Evolutionary conservation across 2,329 filamentous ascomycete genomes (phyloP).

Genomic region (Xylariales sp.): DNA sequence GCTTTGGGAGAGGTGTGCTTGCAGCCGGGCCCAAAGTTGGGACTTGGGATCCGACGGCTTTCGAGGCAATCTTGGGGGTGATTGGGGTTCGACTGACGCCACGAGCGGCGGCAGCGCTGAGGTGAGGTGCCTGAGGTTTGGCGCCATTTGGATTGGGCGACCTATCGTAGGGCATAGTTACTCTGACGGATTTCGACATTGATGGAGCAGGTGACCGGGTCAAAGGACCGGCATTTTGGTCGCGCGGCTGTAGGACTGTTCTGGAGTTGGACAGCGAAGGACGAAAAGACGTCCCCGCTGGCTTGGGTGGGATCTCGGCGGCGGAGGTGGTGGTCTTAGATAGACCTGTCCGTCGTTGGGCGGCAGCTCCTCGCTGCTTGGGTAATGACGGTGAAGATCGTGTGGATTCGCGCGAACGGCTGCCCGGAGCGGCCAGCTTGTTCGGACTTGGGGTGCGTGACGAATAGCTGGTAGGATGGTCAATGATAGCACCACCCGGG

Average conservation of each 20-base stretch:
- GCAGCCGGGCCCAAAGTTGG: slow-evolving; percentile 28
- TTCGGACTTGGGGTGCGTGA: too few relatives aligned
- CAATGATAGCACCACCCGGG: too few relatives aligned
- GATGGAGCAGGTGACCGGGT: slow-evolving; percentile 14
- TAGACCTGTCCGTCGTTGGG: too few relatives aligned
- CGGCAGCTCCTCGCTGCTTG: too few relatives aligned
- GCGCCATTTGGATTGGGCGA: slow-evolving; percentile 42
- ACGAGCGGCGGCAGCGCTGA: slow-evolving; percentile 59
- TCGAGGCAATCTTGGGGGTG: slow-evolving; percentile 52
- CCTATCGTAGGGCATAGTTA: slow-evolving; percentile 37
- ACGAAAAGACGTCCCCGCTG: too few relatives aligned
- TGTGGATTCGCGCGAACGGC: too few relatives aligned
- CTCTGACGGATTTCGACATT: slow-evolving; percentile 20
- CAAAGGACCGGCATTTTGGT: slow-evolving; percentile 33
- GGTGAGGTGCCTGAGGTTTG: slow-evolving; percentile 63
- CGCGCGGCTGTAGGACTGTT: slow-evolving; percentile 19
- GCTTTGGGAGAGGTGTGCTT: slow-evolving; percentile 39
- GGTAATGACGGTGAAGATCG: too few relatives aligned
- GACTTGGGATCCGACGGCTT: slow-evolving; percentile 23
- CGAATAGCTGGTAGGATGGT: too few relatives aligned
- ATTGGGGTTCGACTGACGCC: slow-evolving; percentile 42
- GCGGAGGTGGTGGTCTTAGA: not conserved
- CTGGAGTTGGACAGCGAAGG: slow-evolving; percentile 3
- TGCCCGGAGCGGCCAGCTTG: too few relatives aligned
- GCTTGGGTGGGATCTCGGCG: not conserved